Evolutionary conservation across 108 stramenopile species (phyloP).

Genomic region (Nannochloropsis gaditana): DNA sequence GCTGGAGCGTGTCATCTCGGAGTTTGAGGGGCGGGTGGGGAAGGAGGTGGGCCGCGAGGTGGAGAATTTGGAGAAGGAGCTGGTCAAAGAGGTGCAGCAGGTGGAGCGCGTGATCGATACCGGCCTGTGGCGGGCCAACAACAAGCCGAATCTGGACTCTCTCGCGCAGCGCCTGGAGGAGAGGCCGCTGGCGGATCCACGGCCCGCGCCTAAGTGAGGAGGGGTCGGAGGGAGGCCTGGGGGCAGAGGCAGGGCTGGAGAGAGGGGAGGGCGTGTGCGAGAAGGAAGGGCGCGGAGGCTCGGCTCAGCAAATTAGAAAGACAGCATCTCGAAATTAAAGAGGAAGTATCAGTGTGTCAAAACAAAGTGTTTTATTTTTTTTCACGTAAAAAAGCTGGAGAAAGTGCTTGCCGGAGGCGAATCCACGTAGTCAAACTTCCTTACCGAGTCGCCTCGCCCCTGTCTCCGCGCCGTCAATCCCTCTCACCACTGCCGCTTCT

Average conservation of each 20-base stretch:
- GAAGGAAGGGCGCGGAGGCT: background rate
- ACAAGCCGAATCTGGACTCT: background rate
- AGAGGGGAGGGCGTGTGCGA: background rate
- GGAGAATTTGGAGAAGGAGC: constrained; percentile 67
- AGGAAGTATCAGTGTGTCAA: too few species aligned
- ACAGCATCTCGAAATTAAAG: too few species aligned
- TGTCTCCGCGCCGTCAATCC: too few species aligned
- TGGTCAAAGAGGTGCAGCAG: constrained; percentile 47
- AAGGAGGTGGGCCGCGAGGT: constrained; percentile 65
- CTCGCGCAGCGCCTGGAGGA: background rate
- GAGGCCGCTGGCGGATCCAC: background rate
- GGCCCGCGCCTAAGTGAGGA: constrained; percentile 8
- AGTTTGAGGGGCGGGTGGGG: constrained; percentile 54
- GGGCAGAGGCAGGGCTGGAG: background rate
- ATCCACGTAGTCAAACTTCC: too few species aligned
- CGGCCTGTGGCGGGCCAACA: background rate
- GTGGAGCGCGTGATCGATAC: constrained; percentile 38
- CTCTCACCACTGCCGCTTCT: too few species aligned
- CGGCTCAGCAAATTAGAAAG: too few species aligned
- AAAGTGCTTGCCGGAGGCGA: too few species aligned
- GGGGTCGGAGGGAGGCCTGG: background rate
- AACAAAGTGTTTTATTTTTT: too few species aligned
- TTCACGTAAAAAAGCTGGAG: too few species aligned
- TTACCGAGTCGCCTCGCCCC: too few species aligned
- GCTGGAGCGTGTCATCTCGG: constrained; percentile 62